Conservation (phyloP, 345 rosid species). For the Syzygium oleosum region DNA sequence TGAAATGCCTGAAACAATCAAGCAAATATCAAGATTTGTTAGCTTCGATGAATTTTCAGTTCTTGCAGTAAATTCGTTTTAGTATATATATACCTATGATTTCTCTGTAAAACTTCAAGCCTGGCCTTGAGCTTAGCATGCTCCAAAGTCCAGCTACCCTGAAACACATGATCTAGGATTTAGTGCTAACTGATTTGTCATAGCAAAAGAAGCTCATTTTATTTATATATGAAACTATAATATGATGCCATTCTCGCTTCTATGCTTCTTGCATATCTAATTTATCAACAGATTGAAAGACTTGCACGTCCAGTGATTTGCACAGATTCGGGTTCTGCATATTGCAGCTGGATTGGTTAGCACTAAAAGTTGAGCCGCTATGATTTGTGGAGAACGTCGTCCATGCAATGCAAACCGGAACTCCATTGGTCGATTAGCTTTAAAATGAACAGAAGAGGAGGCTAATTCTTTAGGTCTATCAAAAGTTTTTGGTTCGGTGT, state of each 20-base stretch:
- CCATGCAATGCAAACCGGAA: not conserved
- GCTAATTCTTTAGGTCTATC: not conserved
- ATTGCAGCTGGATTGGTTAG: not conserved
- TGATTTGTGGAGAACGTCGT: not conserved
- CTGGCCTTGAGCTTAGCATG: constrained; percentile 76
- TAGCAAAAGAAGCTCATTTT: not conserved
- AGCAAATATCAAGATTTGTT: not conserved
- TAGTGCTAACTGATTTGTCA: constrained; percentile 17
- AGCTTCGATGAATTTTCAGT: not conserved
- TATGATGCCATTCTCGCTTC: not conserved
- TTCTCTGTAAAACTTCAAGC: constrained; percentile 75
- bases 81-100: constrained; percentile 44
- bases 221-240: not conserved
- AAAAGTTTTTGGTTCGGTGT: not conserved
- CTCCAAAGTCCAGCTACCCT: constrained; percentile 77
- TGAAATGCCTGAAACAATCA: constrained; percentile 45
- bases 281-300: not conserved
- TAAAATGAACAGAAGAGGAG: not conserved
- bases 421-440: not conserved
- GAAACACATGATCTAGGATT: constrained; percentile 40
- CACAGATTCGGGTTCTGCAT: not conserved
- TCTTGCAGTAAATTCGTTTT: not conserved
- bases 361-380: not conserved
- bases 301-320: not conserved
- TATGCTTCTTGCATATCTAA: not conserved